A percentile compares a stretch with the other conserved stretches of the same genome.
Conservation (phyloP, 805 yeast genomes). For the Hanseniaspora nectarophila region DNA sequence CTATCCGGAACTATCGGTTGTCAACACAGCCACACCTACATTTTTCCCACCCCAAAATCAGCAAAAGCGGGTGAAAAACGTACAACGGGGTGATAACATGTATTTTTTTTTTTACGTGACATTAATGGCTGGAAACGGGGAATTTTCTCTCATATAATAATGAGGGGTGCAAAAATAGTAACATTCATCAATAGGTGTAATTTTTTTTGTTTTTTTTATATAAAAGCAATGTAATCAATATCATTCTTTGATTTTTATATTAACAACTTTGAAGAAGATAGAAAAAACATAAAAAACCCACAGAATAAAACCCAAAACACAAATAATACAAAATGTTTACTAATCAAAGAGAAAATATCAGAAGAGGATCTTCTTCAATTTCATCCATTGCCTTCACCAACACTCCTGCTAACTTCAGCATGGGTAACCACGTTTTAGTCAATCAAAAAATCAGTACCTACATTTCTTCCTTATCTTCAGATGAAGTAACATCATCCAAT, state of each 20-base stretch:
- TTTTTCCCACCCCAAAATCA: neutral
- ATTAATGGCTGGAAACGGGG: neutral
- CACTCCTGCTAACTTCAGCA: neutral
- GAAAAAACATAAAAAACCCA: neutral
- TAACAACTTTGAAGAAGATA: neutral
- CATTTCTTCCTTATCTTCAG: slow-evolving; percentile 6
- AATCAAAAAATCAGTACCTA: slow-evolving; percentile 11
- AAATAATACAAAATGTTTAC: neutral
- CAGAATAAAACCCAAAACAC: neutral
- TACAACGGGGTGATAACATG: no score
- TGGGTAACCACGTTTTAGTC: slow-evolving; percentile 11
- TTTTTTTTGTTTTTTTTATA: neutral
- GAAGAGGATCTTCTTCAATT: slow-evolving; percentile 13
- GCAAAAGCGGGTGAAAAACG: neutral
- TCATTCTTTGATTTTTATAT: no score
- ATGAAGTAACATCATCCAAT: neutral
- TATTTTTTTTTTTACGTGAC: no score
- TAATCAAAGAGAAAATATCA: neutral
- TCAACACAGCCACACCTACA: neutral
- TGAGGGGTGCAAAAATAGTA: neutral
- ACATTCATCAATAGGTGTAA: neutral
- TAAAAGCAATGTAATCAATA: neutral
- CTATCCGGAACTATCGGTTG: neutral
- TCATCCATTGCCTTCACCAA: slow-evolving; percentile 4
- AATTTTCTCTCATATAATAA: neutral